These are phyloP conservation scores for Candida michaelii DNA, from an alignment of 805 yeast genomes.

Conservation along the genomic window DNA sequence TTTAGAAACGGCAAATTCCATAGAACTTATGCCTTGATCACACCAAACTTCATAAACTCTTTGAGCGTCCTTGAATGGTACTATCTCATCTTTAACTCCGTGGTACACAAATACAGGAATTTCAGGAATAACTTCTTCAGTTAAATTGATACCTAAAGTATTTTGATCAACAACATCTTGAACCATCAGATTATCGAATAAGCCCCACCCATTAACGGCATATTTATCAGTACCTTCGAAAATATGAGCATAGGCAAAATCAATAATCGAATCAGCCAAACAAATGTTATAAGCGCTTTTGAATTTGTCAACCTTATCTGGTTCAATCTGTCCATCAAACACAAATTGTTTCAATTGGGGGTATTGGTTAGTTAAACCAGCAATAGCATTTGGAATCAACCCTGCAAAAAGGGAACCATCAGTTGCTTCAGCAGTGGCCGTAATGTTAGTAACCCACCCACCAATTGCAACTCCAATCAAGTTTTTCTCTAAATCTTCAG, in stretches of 20 bases:
- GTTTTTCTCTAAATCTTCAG: slow-evolving; percentile 26
- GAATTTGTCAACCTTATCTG: not conserved
- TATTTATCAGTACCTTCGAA: slow-evolving; percentile 9
- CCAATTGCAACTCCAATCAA: slow-evolving; percentile 33
- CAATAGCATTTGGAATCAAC: slow-evolving; percentile 24
- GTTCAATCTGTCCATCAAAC: not conserved
- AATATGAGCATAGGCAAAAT: slow-evolving; percentile 6
- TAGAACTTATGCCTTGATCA: slow-evolving; percentile 24
- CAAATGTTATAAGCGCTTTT: slow-evolving; percentile 6
- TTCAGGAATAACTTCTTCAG: slow-evolving; percentile 15
- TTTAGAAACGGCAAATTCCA: slow-evolving; percentile 21
- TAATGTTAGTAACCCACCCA: slow-evolving; percentile 33
- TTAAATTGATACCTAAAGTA: slow-evolving; percentile 18
- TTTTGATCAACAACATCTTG: slow-evolving; percentile 17
- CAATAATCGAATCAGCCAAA: slow-evolving; percentile 1
- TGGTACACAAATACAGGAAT: slow-evolving; percentile 23
- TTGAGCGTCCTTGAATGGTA: slow-evolving; percentile 17
- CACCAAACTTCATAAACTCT: slow-evolving; percentile 23
- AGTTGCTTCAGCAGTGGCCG: slow-evolving; percentile 21
- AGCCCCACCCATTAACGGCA: slow-evolving; percentile 15
- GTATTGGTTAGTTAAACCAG: slow-evolving; percentile 26
- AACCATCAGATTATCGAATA: slow-evolving; percentile 15
- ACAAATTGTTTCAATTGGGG: not conserved
- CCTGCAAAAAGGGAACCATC: slow-evolving; percentile 30
- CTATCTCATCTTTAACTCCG: slow-evolving; percentile 19